Conservation (phyloP, 2,329 filamentous ascomycete genomes). For the Seiridium cupressi region DNA sequence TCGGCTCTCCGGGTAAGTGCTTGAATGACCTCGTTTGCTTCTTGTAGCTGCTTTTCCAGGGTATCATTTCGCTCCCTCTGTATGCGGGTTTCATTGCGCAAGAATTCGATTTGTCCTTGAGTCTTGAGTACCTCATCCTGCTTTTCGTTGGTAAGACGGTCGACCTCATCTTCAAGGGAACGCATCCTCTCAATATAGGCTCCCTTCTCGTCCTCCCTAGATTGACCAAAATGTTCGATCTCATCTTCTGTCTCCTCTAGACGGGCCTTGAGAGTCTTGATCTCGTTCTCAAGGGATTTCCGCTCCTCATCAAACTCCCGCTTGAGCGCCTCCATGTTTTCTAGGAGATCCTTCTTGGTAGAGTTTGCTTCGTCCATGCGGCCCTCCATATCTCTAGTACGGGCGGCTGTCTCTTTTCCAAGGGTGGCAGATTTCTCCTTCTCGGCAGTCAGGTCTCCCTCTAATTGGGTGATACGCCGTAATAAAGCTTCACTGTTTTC, state of each 20-base stretch:
- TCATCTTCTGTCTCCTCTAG: constrained; percentile 91
- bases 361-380: constrained; percentile 84
- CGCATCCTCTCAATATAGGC: constrained; percentile 67
- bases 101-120: constrained; percentile 61
- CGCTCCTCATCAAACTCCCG: constrained; percentile 84
- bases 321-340: constrained; percentile 91
- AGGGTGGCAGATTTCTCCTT: constrained; percentile 65
- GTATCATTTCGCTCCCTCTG: constrained; percentile 59
- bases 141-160: constrained; percentile 57
- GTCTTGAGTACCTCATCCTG: constrained; percentile 56
- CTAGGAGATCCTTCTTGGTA: constrained; percentile 89
- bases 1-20: constrained; percentile 49
- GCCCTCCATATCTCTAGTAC: constrained; percentile 58
- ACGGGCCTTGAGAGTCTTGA: constrained; percentile 71
- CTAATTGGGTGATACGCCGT: constrained; percentile 60
- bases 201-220: constrained; percentile 77
- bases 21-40: constrained; percentile 52
- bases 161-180: constrained; percentile 68
- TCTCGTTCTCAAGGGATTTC: constrained; percentile 77
- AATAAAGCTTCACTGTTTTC: constrained; percentile 46
- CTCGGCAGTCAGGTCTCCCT: constrained; percentile 74
- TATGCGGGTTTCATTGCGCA: constrained; percentile 58
- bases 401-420: constrained; percentile 66
- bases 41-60: constrained; percentile 57
- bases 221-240: constrained; percentile 79